Base-by-base conservation (phyloP, 192 early-diverging fungal genomes). In the Ambispora gerdemannii region DNA sequence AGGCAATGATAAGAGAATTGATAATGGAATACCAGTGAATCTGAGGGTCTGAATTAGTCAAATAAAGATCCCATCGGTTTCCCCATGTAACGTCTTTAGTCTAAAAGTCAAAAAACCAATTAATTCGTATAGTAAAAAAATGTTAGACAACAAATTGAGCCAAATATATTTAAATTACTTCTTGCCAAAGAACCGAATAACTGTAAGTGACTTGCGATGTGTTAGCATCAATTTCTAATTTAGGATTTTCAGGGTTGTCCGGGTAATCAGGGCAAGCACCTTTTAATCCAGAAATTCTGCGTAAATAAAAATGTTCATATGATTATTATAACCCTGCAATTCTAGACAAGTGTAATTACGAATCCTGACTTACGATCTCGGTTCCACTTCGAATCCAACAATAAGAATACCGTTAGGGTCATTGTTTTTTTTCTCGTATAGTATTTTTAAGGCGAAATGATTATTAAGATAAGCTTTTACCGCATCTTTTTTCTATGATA, bases 371-470 rank as follows among this genome's bases (percentile, higher is more conserved):
- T 82, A 82, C 79, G 88, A 90, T 55, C 78, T 77, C 7, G 90
- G 89, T 52, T 84, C 84, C 20, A 89, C 86, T 79, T 92, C 90
- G 60, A 92, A 88, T 36, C 88, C 88, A 32, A 88, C 84, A 32
- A 92, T 85, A n/a, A 76, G 52, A 27, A 76, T 78, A 19, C 78
- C 75, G 6, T 78, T 74, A 7, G 75, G 71, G n/a, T 66, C 67
- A 28, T 72, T 71, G 30, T 60, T 76, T 17, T 61, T 69, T 17
- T 70, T 67, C 31, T 82, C 80, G 62, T 88, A 89, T 17, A 87
- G 68, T 20, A 90, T 80, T 19, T 86, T 78, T 61, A 90, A 80
- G 0, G 76, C 72, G 25, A 90, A 81, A 65, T 90, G 89, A 66
- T 89, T 89, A 76, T 90, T 87, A 32, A 92, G 76, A 43, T 82